Conservation (phyloP, 805 yeast species). For the Scheffersomyces ergatensis region DNA sequence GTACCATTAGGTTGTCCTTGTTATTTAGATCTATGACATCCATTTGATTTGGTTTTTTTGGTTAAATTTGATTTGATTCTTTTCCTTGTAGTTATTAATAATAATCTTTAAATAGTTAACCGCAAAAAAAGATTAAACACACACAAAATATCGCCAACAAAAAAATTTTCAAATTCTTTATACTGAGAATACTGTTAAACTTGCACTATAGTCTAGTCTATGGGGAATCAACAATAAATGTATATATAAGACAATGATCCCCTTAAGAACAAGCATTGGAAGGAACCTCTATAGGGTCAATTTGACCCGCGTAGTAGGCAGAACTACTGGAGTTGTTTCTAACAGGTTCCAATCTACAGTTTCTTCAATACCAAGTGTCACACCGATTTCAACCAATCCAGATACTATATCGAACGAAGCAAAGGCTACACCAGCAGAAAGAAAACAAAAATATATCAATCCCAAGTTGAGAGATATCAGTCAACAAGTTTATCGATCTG, state of each 20-base stretch:
- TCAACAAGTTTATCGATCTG: conserved; percentile 28
- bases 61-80: too few relatives aligned
- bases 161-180: too few relatives aligned
- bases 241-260: conserved; percentile 13
- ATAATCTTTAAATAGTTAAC: too few relatives aligned
- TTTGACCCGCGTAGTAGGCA: neutral
- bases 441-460: neutral
- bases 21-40: neutral
- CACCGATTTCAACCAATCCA: neutral
- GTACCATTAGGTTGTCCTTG: neutral
- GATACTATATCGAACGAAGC: neutral
- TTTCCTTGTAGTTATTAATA: too few relatives aligned
- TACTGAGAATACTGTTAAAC: too few relatives aligned
- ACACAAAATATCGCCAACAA: too few relatives aligned
- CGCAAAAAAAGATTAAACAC: too few relatives aligned
- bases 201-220: too few relatives aligned
- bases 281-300: conserved; percentile 6
- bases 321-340: neutral
- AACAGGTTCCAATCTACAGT: neutral
- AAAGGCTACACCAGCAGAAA: neutral
- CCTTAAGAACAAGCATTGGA: conserved; percentile 11
- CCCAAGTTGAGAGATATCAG: conserved; percentile 33
- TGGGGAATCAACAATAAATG: too few relatives aligned
- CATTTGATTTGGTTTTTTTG: too few relatives aligned
- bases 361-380: neutral